phyloP scores from a whole-genome alignment of 202 grass and related monocot species.

The Saccharum hybrid region DNA sequence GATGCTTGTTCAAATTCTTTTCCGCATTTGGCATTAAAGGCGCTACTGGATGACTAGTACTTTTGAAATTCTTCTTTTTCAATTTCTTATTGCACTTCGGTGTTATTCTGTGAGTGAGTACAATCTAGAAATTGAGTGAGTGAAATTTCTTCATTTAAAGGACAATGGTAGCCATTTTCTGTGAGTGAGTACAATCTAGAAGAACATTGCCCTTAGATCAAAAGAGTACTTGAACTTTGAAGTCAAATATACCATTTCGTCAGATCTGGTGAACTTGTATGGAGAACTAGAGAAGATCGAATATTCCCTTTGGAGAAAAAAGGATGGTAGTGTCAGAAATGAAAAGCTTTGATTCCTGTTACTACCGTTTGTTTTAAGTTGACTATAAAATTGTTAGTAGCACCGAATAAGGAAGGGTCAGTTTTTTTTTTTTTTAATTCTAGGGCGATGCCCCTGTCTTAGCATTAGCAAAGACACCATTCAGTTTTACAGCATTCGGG shows the following conservation, averaged over 20 bases:
- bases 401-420: too few relatives aligned
- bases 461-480: too few relatives aligned
- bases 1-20: background rate
- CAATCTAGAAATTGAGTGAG: too few relatives aligned
- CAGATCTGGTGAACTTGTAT: background rate
- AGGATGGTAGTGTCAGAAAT: background rate
- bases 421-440: too few relatives aligned
- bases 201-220: background rate
- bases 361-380: too few relatives aligned
- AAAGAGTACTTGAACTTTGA: background rate
- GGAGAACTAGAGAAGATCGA: background rate
- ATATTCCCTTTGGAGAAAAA: background rate
- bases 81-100: background rate
- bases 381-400: too few relatives aligned
- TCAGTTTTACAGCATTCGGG: too few relatives aligned
- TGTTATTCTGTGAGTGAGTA: too few relatives aligned
- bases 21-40: background rate
- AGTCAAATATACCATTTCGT: slow-evolving; percentile 1
- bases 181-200: background rate
- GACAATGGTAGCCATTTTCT: background rate
- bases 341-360: background rate
- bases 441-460: too few relatives aligned
- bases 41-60: too few relatives aligned
- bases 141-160: too few relatives aligned
- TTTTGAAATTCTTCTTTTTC: too few relatives aligned